Conservation (phyloP, 2,329 filamentous ascomycete genomes). For the Exophiala phaeomuriformis region DNA sequence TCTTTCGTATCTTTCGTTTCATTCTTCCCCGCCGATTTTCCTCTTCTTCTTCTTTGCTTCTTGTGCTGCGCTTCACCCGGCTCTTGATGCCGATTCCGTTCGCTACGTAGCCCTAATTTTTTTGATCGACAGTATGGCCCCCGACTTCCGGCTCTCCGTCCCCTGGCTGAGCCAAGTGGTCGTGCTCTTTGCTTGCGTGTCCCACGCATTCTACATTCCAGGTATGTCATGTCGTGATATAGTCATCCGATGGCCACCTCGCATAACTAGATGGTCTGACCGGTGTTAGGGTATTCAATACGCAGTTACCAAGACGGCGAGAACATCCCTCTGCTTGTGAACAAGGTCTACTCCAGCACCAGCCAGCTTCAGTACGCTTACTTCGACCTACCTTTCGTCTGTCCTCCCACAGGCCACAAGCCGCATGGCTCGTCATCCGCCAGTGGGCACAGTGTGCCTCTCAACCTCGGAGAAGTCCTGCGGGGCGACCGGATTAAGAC, state of each 20-base stretch:
- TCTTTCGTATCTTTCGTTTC: not conserved
- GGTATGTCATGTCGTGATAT: conserved; percentile 47
- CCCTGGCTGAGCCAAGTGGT: conserved; percentile 33
- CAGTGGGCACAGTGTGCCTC: conserved; percentile 67
- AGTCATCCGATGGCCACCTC: not conserved
- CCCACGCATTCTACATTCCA: conserved; percentile 74
- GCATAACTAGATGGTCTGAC: conserved; percentile 2
- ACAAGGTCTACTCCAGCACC: conserved; percentile 85
- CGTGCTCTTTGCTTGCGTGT: conserved; percentile 46
- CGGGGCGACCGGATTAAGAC: conserved; percentile 78
- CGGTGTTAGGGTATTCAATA: conserved; percentile 64
- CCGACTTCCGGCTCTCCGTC: conserved; percentile 22
- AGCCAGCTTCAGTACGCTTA: conserved; percentile 90
- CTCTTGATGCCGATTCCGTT: conserved; percentile 51
- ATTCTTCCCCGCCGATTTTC: not conserved
- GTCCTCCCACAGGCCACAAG: conserved; percentile 63
- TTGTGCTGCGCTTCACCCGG: conserved; percentile 27
- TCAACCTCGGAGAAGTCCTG: conserved; percentile 81
- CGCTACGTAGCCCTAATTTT: conserved; percentile 29
- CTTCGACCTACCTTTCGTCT: conserved; percentile 80
- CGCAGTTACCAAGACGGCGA: conserved; percentile 71
- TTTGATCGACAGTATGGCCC: conserved; percentile 24
- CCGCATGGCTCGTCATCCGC: conserved; percentile 61
- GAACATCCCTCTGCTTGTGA: conserved; percentile 75
- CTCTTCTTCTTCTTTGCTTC: conserved; percentile 2